Conservation (phyloP, 1,284 basidiomycete species). For the Uromyces viciae-fabae region DNA sequence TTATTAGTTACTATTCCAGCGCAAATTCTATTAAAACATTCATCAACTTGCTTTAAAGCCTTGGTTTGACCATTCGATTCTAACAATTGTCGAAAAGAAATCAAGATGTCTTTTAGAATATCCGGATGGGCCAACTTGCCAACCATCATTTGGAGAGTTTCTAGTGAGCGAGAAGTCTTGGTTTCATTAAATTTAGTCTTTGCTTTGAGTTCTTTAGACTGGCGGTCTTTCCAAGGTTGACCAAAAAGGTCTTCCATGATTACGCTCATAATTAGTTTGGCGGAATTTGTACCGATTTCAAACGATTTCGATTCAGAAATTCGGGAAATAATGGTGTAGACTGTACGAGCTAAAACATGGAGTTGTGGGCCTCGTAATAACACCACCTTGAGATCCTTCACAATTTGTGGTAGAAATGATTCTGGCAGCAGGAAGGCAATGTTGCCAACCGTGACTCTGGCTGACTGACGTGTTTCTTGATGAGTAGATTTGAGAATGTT, state of each 20-base stretch:
- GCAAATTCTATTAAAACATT: slow-evolving; percentile 76
- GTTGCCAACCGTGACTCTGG: slow-evolving; percentile 76
- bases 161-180: slow-evolving; percentile 70
- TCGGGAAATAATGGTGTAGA: slow-evolving; percentile 68
- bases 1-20: slow-evolving; percentile 77
- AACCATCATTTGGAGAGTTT: slow-evolving; percentile 77
- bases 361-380: slow-evolving; percentile 87
- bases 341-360: slow-evolving; percentile 81
- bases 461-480: slow-evolving; percentile 86
- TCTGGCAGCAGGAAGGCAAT: slow-evolving; percentile 74
- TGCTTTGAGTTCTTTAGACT: slow-evolving; percentile 71
- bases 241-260: slow-evolving; percentile 93
- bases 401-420: slow-evolving; percentile 67
- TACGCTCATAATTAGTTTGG: slow-evolving; percentile 72
- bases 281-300: slow-evolving; percentile 69
- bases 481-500: slow-evolving; percentile 87
- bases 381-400: slow-evolving; percentile 77
- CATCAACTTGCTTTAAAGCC: slow-evolving; percentile 80
- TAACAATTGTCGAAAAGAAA: slow-evolving; percentile 79
- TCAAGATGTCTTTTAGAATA: slow-evolving; percentile 71
- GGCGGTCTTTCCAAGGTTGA: slow-evolving; percentile 82
- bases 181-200: slow-evolving; percentile 92
- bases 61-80: slow-evolving; percentile 77
- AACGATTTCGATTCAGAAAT: slow-evolving; percentile 53
- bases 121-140: slow-evolving; percentile 66